Conservation (phyloP, 176 grass and related monocot genomes). For the Zoysia japonica region DNA sequence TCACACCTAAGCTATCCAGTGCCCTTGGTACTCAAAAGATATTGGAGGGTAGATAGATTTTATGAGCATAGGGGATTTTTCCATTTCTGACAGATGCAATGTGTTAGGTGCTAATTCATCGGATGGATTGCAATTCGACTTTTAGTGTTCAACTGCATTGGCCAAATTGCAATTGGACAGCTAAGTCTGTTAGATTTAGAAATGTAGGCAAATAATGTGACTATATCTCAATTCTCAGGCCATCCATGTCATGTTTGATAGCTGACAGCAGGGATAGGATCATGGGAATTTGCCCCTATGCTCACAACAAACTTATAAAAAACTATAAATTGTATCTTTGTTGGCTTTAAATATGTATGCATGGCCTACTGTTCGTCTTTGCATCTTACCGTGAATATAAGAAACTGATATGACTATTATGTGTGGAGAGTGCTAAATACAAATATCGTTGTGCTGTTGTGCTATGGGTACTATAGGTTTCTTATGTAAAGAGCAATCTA, state of each 20-base stretch:
- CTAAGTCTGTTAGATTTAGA: not conserved
- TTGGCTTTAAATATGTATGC: not conserved
- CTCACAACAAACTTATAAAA: not conserved
- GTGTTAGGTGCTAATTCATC: not conserved
- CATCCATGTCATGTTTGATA: no score
- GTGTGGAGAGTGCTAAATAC: constrained; percentile 10
- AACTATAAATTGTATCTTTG: not conserved
- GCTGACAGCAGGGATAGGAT: not conserved
- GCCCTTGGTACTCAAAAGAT: not conserved
- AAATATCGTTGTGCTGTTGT: not conserved
- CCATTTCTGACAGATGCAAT: not conserved
- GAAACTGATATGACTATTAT: not conserved
- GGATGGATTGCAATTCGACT: not conserved
- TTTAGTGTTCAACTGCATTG: not conserved
- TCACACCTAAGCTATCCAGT: not conserved
- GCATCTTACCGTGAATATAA: constrained; percentile 15
- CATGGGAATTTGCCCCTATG: not conserved
- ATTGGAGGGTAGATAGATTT: not conserved
- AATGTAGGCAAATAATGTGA: no score
- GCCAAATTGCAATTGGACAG: not conserved
- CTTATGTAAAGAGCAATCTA: not conserved
- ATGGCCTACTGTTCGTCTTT: constrained; percentile 12
- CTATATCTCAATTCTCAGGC: no score
- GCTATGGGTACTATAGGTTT: not conserved
- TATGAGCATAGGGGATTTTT: not conserved